A percentile compares a stretch with the other conserved stretches of the same genome.
These are phyloP conservation scores for Phytophthora tentaculata DNA, from an alignment of 352 stramenopile species.

Conservation along the genomic window DNA sequence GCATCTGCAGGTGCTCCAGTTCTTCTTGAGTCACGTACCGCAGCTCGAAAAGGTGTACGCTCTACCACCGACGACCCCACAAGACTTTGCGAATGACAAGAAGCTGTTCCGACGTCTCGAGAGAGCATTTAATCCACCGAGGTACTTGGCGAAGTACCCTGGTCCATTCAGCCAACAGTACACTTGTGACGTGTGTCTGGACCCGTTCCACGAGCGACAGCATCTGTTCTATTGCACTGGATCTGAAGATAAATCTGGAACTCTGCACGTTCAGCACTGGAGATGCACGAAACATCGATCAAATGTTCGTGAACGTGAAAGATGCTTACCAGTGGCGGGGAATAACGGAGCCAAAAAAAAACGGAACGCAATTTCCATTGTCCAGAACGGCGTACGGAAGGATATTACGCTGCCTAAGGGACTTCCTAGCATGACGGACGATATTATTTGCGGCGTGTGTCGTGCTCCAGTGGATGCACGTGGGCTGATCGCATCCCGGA, in stretches of 20 bases:
- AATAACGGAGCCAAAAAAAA: constrained; percentile 60
- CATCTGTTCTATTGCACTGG: constrained; percentile 77
- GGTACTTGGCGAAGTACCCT: constrained; percentile 62
- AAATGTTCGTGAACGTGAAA: constrained; percentile 35
- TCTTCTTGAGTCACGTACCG: constrained; percentile 69
- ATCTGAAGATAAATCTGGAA: constrained; percentile 27
- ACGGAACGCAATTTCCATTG: constrained; percentile 50
- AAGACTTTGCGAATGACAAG: constrained; percentile 51
- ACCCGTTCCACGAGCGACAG: constrained; percentile 77
- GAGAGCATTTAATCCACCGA: constrained; percentile 57
- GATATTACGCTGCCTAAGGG: constrained; percentile 63
- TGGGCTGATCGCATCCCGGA: constrained; percentile 58
- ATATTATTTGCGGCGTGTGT: constrained; percentile 68
- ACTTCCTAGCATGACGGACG: constrained; percentile 55
- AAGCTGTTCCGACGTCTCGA: constrained; percentile 61
- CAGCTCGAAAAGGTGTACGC: constrained; percentile 71
- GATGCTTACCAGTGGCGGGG: constrained; percentile 15
- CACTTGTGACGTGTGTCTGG: constrained; percentile 68
- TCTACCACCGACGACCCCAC: constrained; percentile 19
- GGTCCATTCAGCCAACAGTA: constrained; percentile 64
- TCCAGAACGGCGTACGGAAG: constrained; percentile 62
- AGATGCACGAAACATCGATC: constrained; percentile 73
- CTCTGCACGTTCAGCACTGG: constrained; percentile 76
- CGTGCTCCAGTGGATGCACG: constrained; percentile 53
- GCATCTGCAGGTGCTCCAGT: constrained; percentile 72